These are phyloP conservation scores for Calonectria henricotiae DNA, from an alignment of 2,329 filamentous ascomycete species.

Conservation along the genomic window DNA sequence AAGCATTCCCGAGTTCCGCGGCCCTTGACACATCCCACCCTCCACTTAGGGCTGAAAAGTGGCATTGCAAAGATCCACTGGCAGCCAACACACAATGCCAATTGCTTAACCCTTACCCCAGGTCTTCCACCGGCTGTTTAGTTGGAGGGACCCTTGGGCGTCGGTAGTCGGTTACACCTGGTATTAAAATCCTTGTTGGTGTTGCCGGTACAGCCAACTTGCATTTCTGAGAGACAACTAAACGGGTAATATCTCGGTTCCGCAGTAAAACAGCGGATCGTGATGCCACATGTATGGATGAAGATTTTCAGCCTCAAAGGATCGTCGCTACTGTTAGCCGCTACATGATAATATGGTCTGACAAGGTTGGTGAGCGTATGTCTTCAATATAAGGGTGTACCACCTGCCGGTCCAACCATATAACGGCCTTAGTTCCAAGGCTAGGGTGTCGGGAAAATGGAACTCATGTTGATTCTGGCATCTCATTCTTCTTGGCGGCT, in stretches of 20 bases:
- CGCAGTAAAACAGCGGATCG: not conserved
- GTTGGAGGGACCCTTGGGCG: not conserved
- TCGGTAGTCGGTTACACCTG: not conserved
- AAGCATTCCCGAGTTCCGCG: not conserved
- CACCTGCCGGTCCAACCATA: not conserved
- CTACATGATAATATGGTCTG: constrained; percentile 9
- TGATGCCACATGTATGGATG: not conserved
- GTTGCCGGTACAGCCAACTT: not conserved
- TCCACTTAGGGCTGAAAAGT: constrained; percentile 20
- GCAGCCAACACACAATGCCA: constrained; percentile 8
- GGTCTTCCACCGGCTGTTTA: not conserved
- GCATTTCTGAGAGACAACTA: not conserved
- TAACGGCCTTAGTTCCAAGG: constrained; percentile 2
- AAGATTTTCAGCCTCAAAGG: not conserved
- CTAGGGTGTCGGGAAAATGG: not conserved
- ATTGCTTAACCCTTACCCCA: constrained; percentile 18
- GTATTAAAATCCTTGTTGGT: too few species aligned
- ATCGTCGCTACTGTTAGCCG: constrained; percentile 13
- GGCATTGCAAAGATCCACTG: not conserved
- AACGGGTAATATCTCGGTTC: constrained; percentile 9
- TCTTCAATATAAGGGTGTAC: not conserved
- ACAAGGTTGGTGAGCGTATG: constrained; percentile 7
- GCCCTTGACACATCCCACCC: constrained; percentile 13
- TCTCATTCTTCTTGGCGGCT: not conserved
- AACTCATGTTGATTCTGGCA: not conserved